Conservation (phyloP, 441 rosid genomes). For the Dalechampia spathulata region DNA sequence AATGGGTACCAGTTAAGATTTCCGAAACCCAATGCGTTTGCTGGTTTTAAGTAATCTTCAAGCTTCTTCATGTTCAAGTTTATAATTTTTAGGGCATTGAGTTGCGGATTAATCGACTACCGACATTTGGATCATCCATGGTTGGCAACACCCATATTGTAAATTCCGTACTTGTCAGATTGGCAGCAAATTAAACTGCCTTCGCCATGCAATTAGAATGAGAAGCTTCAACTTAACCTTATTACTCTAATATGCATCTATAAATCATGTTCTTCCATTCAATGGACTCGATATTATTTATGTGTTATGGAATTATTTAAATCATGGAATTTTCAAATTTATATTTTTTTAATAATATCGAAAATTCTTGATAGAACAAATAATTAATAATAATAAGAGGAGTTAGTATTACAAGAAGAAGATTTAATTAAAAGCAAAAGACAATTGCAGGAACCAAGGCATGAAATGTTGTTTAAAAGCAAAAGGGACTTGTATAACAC, state of each 20-base stretch:
- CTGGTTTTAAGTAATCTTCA: conserved; percentile 1
- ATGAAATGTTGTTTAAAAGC: conserved; percentile 36
- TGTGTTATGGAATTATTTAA: too few relatives aligned
- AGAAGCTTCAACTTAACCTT: background rate
- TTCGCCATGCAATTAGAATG: background rate
- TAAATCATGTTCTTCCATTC: too few relatives aligned
- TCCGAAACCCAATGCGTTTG: conserved; percentile 21
- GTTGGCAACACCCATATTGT: background rate
- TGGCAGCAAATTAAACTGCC: background rate
- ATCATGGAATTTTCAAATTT: too few relatives aligned
- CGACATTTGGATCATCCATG: conserved; percentile 1
- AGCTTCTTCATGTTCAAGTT: conserved; percentile 19
- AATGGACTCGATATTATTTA: too few relatives aligned
- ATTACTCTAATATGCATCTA: too few relatives aligned
- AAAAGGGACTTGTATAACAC: conserved; percentile 30
- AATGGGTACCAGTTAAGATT: conserved; percentile 27
- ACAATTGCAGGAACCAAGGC: conserved; percentile 27
- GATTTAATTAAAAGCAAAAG: conserved; percentile 22
- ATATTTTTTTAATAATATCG: too few relatives aligned
- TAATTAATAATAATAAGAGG: conserved; percentile 15
- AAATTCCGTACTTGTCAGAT: background rate
- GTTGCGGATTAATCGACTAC: conserved; percentile 9
- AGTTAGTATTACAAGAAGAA: conserved; percentile 29
- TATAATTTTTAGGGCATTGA: conserved; percentile 16
- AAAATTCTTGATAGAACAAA: too few relatives aligned